Base-by-base conservation (phyloP, 2,329 filamentous ascomycete species). In the Colletotrichum aenigma region DNA sequence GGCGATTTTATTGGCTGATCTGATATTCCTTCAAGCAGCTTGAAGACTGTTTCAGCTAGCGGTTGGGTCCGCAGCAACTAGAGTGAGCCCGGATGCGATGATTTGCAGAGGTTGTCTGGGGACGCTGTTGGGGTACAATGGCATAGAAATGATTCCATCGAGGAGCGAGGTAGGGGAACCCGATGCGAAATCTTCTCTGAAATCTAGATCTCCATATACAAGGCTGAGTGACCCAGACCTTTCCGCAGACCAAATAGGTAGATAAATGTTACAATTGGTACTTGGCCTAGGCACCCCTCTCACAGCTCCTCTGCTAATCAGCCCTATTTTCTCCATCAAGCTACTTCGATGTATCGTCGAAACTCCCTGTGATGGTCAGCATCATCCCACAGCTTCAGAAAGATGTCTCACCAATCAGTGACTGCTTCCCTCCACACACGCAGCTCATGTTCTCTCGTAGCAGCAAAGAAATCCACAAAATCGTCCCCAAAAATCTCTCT, bases 391-490 rank as follows among this genome's bases (percentile, higher is more conserved):
- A 24, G 26, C n/a, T 28, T 52, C 10, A 52, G n/a, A 52, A 21
- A 24, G 18, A 21, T 24, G 8, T 12, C 92, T 84, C 88, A 94
- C 93, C 93, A 95, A 83, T 95, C 93, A 28, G 93, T 95, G 13
- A 95, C 93, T n/a, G 93, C 93, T 81, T 95, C 93, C 79, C 95
- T 92, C 93, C 93, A 95, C 36, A 94, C 83, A 79, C 91, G 85
- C 76, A 94, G 87, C 82, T 95, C 94, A 85, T 95, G 93, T 83
- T 94, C 91, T 78, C 94, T 89, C 52, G 93, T 94, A 15, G 93
- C 93, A 15, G 91, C 92, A 86, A 91, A 95, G 82, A 95, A 93
- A 7, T 95, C 93, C 4, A 95, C 93, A 83, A 95, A 95, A 6
- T 91, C 91, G 7, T 56, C 24, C 4, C 13, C 52, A 56, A 56